Evolutionary conservation across 495 filamentous ascomycete species (phyloP), one percentile per base, ranked within the genome.

Genomic region (Penicillium chermesinum): DNA sequence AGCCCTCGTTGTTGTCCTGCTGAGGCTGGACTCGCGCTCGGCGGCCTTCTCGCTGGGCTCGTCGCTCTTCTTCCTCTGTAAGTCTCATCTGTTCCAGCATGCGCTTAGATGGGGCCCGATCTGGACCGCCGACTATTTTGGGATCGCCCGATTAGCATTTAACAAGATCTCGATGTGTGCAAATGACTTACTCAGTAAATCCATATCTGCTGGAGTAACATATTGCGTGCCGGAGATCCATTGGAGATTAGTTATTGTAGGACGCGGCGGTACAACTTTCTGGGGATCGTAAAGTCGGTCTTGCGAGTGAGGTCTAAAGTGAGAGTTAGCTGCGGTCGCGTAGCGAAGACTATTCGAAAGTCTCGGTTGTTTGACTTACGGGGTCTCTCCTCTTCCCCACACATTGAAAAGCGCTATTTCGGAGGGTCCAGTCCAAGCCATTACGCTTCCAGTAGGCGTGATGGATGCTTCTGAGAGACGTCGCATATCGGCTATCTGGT

Each of bases 181-280:
- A 17, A 22, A 17, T 12, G 16, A 66, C 69, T 40, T 65, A 76
- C 73, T 93, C 30, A 97, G 66, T 7, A 94, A 63, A 54, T 97
- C 93, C 70, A 98, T 81, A 62, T 98, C 94, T n/a, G 84, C 73
- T 12, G 88, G 84, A 14, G 87, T 87, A 27, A 98, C 74, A 51
- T 95, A 87, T 65, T 96, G 91, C 10, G 94, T 96, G 1, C 93
- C 94, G 0, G 90, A 83, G 33, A 98, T 88, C 93, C 93, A 98
- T 64, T 96, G 88, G 16, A 98, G 61, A 53, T 93, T 96, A 7
- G 87, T 91, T 38, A 98, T 98, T 1, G 91, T 95, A n/a, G 93
- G 94, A 22, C 93, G 79, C 12, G 87, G 75, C 2, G 91, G 93
- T 13, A 85, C 73, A 12, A 76, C 56, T 12, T 83, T 78, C 49